Evolutionary conservation across 768 basidiomycete species (phyloP).

Genomic region (Pluteus cervinus): DNA sequence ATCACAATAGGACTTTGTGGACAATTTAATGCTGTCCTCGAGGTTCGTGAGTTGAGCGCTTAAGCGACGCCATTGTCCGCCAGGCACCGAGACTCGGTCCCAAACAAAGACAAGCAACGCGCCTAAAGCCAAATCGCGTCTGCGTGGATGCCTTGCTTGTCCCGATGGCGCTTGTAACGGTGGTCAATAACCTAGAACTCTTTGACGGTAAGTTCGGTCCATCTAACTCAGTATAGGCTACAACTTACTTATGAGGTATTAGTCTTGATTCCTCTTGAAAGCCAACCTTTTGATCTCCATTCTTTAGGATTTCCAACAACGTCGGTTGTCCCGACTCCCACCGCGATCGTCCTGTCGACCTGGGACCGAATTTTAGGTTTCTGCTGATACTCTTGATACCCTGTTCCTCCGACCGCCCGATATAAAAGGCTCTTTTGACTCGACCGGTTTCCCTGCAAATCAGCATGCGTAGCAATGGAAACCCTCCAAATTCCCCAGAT

Average conservation of each 20-base stretch:
- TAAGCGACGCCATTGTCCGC: no score
- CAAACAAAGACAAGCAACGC: no score
- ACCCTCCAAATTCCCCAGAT: conserved; percentile 47
- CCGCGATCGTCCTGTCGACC: conserved; percentile 56
- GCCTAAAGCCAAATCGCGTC: no score
- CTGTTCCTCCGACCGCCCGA: conserved; percentile 23
- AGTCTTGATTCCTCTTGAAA: no score
- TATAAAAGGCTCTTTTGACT: conserved; percentile 48
- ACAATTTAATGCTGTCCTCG: no score
- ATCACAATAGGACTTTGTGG: no score
- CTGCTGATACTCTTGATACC: conserved; percentile 12
- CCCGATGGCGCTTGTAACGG: conserved; percentile 65
- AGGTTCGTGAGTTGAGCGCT: no score
- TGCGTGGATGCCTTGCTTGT: no score
- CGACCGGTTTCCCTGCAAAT: conserved; percentile 53
- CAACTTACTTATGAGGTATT: conserved; percentile 56
- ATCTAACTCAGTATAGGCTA: conserved; percentile 64
- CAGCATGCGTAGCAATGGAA: conserved; percentile 45
- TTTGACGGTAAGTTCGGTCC: conserved; percentile 50
- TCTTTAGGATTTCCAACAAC: conserved; percentile 51
- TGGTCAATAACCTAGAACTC: conserved; percentile 46
- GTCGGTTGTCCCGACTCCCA: conserved; percentile 48
- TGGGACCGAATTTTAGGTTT: conserved; percentile 46
- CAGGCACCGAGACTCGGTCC: no score
- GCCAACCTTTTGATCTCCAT: no score